Base-by-base conservation (phyloP, 106 monocot genomes). In the Apostasia ramifera region DNA sequence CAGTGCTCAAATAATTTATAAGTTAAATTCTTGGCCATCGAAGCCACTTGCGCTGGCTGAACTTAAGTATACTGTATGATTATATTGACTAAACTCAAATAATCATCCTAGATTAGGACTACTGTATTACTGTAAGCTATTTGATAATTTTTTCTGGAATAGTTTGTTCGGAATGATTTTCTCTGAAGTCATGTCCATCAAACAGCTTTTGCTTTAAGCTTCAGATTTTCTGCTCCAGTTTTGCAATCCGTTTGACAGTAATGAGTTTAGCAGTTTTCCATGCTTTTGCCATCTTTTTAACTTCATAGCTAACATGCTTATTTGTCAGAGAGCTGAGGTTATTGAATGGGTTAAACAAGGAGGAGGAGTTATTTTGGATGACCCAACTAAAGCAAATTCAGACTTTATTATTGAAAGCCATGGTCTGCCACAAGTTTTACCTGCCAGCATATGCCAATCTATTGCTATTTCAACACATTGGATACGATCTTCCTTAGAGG, bases 401-500 rank as follows among this genome's bases (percentile, higher is more conserved):
- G 53, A 82, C 74, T 97, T 84, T 74, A 75, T 92, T 12, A 75
- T 97, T 67, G 84, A 81, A 47, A 49, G 77, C 53, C 97, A 97
- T 81, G 97, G 97, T 65, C 53, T 73, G 5, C 40, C 57, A 45
- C 68, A 72, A 53, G 66, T 55, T 71, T 47, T 48, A 7, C 58
- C 73, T 66, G 4, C 63, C 44, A 51, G 44, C 47, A 4, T 50
- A n/a, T 77, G 70, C 2, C 66, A 61, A 37, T 80, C 63, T 63
- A 89, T 77, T 68, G 59, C 64, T 59, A 79, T 97, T 70, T 84
- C 97, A 37, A 87, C 89, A 75, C 92, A 97, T 48, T 97, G 97
- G 97, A 90, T 97, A 68, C 78, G 82, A 1, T 87, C 80, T 47
- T 97, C 86, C 72, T 73, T 97, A 59, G 84, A 92, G 86, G 97